Evolutionary conservation across 495 filamentous ascomycete species (phyloP), one percentile per base, ranked within the genome.

Genomic region (Cercophora samala): DNA sequence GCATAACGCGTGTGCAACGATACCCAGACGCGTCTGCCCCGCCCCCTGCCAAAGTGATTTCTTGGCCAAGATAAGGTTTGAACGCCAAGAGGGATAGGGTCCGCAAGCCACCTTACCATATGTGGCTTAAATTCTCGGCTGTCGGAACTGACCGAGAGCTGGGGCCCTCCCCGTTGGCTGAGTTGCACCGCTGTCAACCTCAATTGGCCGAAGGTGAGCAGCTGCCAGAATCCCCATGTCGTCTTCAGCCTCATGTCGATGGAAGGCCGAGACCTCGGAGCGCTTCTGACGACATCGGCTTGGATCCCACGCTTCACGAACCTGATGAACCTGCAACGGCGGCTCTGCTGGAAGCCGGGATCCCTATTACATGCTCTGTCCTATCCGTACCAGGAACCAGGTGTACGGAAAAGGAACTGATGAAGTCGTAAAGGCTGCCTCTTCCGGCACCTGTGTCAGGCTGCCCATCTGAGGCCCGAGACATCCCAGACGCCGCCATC

Each of bases 211-310:
- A 29, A 29, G 26, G 26, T 29, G 26, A 29, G 26, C 26, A 29
- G 11, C 37, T 46, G 13, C 37, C 37, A 46, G 37, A 46, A 46
- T 46, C 37, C n/a, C 37, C 37, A 46, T 46, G 37, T 46, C 53
- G 2, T 56, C 53, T 21, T 56, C 53, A 56, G 53, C 53, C 53
- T 56, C 53, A 56, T 18, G 37, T 46, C 53, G 53, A 56, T 56
- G n/a, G 53, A 56, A 56, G 11, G n/a, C 53, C 53, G 53, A 56
- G 22, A 56, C 53, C 53, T 15, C 53, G 6, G 53, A 56, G n/a
- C 6, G n/a, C 53, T 56, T 19, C 18, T 56, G 53, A 21, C 53
- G 53, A 56, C 22, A 56, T 56, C 22, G 53, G 53, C 22, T 56
- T 54, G n/a, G 52, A 17, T 21, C 17, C 17, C 52, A 54, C 19